These are phyloP conservation scores for Lactarius quietus DNA, from an alignment of 768 basidiomycete genomes.

Conservation along the genomic window DNA sequence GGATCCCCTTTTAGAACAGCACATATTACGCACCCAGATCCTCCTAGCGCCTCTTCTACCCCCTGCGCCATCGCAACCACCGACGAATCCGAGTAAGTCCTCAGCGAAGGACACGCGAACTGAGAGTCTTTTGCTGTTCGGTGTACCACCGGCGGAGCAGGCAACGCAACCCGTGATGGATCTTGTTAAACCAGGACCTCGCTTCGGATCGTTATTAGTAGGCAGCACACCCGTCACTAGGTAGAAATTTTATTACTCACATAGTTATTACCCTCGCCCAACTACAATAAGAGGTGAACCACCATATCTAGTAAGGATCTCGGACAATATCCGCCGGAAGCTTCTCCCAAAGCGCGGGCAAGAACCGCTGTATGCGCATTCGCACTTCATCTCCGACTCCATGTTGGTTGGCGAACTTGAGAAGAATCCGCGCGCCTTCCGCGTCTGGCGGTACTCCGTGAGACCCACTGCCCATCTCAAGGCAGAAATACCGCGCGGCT, in stretches of 20 bases:
- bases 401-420: slow-evolving; percentile 28
- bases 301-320: not conserved
- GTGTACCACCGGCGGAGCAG: slow-evolving; percentile 49
- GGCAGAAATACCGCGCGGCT: slow-evolving; percentile 59
- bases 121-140: slow-evolving; percentile 49
- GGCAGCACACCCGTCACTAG: slow-evolving; percentile 38
- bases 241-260: slow-evolving; percentile 26
- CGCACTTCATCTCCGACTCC: slow-evolving; percentile 16
- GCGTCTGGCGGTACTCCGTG: slow-evolving; percentile 46
- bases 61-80: slow-evolving; percentile 21
- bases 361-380: slow-evolving; percentile 23
- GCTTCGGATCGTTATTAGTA: slow-evolving; percentile 72
- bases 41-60: slow-evolving; percentile 60
- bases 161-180: slow-evolving; percentile 58
- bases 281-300: not conserved
- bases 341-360: slow-evolving; percentile 22
- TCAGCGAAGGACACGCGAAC: slow-evolving; percentile 33
- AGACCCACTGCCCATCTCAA: slow-evolving; percentile 55
- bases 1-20: slow-evolving; percentile 34
- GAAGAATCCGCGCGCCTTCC: slow-evolving; percentile 49
- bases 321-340: slow-evolving; percentile 14
- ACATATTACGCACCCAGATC: slow-evolving; percentile 55
- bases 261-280: slow-evolving; percentile 3
- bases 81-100: slow-evolving; percentile 16
- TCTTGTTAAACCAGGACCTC: slow-evolving; percentile 64